These are phyloP conservation scores for Phialophora chinensis DNA, from an alignment of 2,329 filamentous ascomycete species.

Conservation along the genomic window DNA sequence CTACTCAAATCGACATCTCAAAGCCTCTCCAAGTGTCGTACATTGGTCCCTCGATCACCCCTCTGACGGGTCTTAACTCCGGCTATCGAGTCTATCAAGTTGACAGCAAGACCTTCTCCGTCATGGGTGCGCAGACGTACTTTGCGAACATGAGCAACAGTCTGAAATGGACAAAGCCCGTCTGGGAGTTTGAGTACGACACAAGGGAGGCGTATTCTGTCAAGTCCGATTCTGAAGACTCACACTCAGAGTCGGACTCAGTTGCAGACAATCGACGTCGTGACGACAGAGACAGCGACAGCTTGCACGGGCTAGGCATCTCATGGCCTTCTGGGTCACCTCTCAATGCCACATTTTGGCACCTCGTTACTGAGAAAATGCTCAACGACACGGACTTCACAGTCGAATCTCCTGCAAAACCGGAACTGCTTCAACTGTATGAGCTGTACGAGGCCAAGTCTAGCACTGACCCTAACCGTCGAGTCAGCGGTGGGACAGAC, in stretches of 20 bases:
- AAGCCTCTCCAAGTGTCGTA: constrained; percentile 40
- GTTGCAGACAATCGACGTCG: background rate
- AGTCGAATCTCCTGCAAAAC: background rate
- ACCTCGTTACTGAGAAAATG: constrained; percentile 42
- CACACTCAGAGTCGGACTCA: background rate
- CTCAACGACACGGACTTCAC: constrained; percentile 29
- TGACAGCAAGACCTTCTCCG: constrained; percentile 41
- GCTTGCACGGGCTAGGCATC: constrained; percentile 26
- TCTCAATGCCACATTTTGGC: constrained; percentile 43
- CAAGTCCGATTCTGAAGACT: background rate
- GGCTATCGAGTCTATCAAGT: constrained; percentile 41
- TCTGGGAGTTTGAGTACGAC: constrained; percentile 44
- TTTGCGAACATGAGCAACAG: constrained; percentile 43
- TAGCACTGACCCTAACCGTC: constrained; percentile 34
- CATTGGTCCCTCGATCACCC: constrained; percentile 42
- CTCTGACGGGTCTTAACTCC: constrained; percentile 42
- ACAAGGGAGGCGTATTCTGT: constrained; percentile 36
- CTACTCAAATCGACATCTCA: constrained; percentile 38
- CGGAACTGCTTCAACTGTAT: constrained; percentile 39
- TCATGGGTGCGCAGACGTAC: constrained; percentile 43
- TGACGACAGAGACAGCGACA: background rate
- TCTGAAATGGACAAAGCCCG: constrained; percentile 40
- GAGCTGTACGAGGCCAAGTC: constrained; percentile 42
- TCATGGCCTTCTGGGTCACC: constrained; percentile 38
- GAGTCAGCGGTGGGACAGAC: constrained; percentile 27